Conservation (phyloP, 345 rosid species). For the Lumnitzera racemosa region DNA sequence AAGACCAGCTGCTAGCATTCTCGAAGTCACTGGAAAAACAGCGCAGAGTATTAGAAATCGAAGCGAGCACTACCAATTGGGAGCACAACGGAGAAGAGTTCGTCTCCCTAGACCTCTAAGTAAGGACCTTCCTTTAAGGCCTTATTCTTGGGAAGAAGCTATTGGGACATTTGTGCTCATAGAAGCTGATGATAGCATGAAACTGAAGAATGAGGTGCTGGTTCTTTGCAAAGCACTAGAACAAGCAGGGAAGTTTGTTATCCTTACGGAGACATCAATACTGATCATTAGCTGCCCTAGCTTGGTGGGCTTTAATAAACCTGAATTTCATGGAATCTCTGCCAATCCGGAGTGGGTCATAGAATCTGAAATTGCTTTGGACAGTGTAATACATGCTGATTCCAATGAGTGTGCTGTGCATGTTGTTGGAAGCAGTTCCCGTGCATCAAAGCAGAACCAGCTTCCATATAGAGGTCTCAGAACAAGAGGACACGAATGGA, state of each 20-base stretch:
- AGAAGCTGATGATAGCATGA: constrained; percentile 51
- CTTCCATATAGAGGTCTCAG: constrained; percentile 20
- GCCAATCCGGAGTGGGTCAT: constrained; percentile 58
- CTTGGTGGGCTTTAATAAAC: constrained; percentile 52
- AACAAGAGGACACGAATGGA: constrained; percentile 26
- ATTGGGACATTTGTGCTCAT: constrained; percentile 63
- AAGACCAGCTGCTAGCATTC: constrained; percentile 93
- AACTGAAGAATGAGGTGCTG: constrained; percentile 52
- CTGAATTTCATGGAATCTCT: constrained; percentile 63
- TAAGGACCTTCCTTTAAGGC: constrained; percentile 69
- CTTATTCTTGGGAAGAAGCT: constrained; percentile 95
- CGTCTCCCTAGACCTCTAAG: constrained; percentile 79
- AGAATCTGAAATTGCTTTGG: constrained; percentile 64
- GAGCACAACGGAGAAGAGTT: constrained; percentile 46
- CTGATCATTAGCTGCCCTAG: constrained; percentile 55
- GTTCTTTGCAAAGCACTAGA: constrained; percentile 70
- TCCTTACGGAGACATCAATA: constrained; percentile 57
- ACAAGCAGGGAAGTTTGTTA: constrained; percentile 56
- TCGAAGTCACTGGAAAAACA: constrained; percentile 87
- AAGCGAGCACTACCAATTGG: constrained; percentile 55
- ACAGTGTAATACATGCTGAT: constrained; percentile 67
- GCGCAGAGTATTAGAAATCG: constrained; percentile 89
- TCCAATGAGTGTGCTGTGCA: constrained; percentile 42
- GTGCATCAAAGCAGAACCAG: constrained; percentile 55
- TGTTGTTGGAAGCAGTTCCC: constrained; percentile 74